Evolutionary conservation across 2,329 filamentous ascomycete genomes (phyloP), one percentile per base, ranked within the genome.

Genomic region (Colletotrichum liriopes): DNA sequence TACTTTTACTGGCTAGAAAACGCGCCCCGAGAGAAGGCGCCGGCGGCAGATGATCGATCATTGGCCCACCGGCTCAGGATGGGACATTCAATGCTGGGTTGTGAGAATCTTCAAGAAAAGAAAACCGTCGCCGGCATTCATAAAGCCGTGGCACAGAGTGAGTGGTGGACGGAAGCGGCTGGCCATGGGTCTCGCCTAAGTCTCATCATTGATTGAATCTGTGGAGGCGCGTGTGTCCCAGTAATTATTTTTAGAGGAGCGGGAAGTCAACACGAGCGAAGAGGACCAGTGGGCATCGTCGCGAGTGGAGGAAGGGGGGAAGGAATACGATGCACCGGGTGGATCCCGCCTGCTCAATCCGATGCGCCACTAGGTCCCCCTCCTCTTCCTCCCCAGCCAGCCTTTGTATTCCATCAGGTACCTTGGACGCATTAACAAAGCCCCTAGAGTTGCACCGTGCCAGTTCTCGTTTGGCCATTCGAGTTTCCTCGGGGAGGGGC

Each of bases 321-420:
- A 71, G 65, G 58, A 72, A 72, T 72, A 72, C 69, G 69, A 72
- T 72, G 65, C 32, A 39, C 56, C 29, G 23, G 51, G 69, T 72
- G 69, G 69, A 68, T 47, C 65, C 56, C 35, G 54, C 54, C 41
- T 43, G n/a, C 41, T 65, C 52, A 58, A 51, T 32, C 52, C 43
- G 54, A 65, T 58, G 52, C 60, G 55, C 49, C 49, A 68, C 39
- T 23, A 62, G 43, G 59, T 18, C 45, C 16, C 37, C 39, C 56
- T 20, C 26, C 39, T 7, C 23, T 9, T 9, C 47, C 47, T 26
- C 47, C 5, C n/a, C 11, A 49, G 47, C 23, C 16, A 60, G 56
- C 58, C 45, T n/a, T 52, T 54, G 16, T 54, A 43, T 62, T 41
- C n/a, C 29, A 29, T 23, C 43, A 39, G 35, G 49, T 64, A 63